Base-by-base conservation (phyloP, 2,329 filamentous ascomycete genomes). In the Leptoxyphium fumago region DNA sequence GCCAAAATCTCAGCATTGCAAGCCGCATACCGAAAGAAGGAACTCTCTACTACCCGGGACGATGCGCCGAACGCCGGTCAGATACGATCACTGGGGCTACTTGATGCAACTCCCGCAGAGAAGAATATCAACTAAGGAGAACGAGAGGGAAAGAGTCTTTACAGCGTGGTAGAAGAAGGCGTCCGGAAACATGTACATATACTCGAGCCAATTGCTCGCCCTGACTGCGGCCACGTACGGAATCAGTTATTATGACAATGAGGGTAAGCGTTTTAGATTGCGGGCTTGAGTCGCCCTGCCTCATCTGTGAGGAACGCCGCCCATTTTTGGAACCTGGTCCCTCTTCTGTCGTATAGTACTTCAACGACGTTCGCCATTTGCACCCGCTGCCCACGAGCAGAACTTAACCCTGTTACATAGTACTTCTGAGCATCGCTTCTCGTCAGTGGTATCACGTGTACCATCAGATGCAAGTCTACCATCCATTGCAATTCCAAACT, bases 31-130 rank as follows among this genome's bases (percentile, higher is more conserved):
- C 79, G 86, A 63, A 86, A 86, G 67, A 76, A 80, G 46, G 79
- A 86, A 64, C 74, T 80, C 45, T 73, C 81, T 55, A 79, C 82
- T 55, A 75, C 82, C 50, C 77, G 84, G 68, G 84, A 91, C 61
- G 80, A 85, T 58, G 82, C 78, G 46, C 86, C 86, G 48, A 87
- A 77, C 50, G 83, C 84, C 5, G 85, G 84, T 47, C 78, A 91
- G 70, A 93, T 96, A 72, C 75, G 86, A 64, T 87, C 82, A 63
- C 64, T 96, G 49, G 89, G 89, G 39, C 65, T 95, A 52, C 60
- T 96, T 55, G 80, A 82, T 40, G 63, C 60, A 59, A 86, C 86
- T 64, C 82, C 91, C 53, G 84, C 93, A 55, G 84, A 91, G 61
- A 70, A 69, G 62, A 62, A 70, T 48, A 54, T 72, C 29, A 69